A percentile compares a stretch with the other conserved stretches of the same genome.
These are phyloP conservation scores for Hirsutella minnesotensis DNA, from an alignment of 2,329 filamentous ascomycete genomes.

Conservation along the genomic window DNA sequence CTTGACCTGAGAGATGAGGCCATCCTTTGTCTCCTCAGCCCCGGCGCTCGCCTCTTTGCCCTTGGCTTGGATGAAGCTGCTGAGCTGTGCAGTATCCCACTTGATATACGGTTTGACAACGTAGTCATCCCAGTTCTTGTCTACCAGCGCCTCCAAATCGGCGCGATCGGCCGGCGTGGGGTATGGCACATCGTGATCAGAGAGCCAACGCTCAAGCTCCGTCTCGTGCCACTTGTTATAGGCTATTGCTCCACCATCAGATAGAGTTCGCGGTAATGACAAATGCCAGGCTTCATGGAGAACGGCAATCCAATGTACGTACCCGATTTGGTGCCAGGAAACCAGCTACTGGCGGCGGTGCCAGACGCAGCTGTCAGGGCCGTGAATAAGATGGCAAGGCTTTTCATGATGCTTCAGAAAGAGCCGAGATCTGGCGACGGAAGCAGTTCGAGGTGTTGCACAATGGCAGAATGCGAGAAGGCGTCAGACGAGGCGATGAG, in stretches of 20 bases:
- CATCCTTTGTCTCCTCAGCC: conserved; percentile 56
- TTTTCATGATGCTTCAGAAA: conserved; percentile 53
- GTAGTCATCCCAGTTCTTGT: conserved; percentile 76
- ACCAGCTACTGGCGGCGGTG: conserved; percentile 69
- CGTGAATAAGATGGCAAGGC: conserved; percentile 58
- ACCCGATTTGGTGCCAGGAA: conserved; percentile 65
- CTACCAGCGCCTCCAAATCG: conserved; percentile 83
- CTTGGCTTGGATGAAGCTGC: conserved; percentile 55
- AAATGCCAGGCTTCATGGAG: neutral
- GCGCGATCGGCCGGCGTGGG: conserved; percentile 85
- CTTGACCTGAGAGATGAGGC: conserved; percentile 58
- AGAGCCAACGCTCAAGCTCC: conserved; percentile 93
- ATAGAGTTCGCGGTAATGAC: neutral
- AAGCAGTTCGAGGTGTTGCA: neutral
- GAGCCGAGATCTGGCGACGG: conserved; percentile 1
- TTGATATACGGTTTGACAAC: conserved; percentile 63
- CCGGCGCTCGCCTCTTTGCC: conserved; percentile 58
- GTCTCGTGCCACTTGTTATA: conserved; percentile 99
- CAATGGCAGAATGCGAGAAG: no score
- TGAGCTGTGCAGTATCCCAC: conserved; percentile 63
- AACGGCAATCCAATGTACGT: conserved; percentile 20
- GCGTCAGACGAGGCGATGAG: neutral
- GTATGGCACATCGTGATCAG: conserved; percentile 82
- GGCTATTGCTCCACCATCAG: conserved; percentile 34
- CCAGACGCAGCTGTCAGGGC: conserved; percentile 61